phyloP scores from a whole-genome alignment of 768 basidiomycete species.

The button mushroom (Agaricus bisporus) region DNA sequence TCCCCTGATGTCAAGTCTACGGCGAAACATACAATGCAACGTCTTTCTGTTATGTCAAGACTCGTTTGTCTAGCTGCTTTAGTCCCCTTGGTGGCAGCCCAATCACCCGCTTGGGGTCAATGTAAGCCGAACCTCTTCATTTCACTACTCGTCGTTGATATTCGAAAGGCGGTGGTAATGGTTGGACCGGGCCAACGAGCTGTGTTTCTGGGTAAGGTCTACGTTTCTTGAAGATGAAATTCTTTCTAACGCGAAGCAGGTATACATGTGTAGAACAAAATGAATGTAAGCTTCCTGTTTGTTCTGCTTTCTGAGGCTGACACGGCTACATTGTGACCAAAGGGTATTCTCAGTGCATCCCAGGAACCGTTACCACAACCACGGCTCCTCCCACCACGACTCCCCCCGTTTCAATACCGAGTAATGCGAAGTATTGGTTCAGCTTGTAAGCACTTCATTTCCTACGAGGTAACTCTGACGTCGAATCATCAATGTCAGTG shows the following conservation, averaged over 20 bases:
- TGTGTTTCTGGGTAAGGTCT: constrained; percentile 32
- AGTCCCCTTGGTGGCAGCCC: constrained; percentile 14
- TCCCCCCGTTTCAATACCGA: neutral
- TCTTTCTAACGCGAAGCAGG: neutral
- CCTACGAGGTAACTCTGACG: neutral
- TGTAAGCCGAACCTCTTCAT: constrained; percentile 10
- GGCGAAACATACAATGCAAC: constrained; percentile 8
- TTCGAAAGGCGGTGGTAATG: constrained; percentile 20
- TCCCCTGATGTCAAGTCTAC: neutral
- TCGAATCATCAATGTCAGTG: constrained; percentile 24
- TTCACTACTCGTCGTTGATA: neutral
- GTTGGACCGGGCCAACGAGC: constrained; percentile 36
- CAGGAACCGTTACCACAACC: constrained; percentile 15
- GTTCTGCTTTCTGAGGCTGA: neutral
- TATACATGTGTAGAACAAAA: constrained; percentile 20
- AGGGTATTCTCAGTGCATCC: constrained; percentile 38
- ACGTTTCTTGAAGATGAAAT: neutral
- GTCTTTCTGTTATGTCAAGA: constrained; percentile 8
- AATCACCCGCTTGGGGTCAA: constrained; percentile 19
- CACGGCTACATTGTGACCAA: neutral
- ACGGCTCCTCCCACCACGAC: neutral
- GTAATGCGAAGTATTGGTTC: constrained; percentile 44
- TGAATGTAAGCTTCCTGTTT: constrained; percentile 18
- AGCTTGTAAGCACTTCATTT: constrained; percentile 37
- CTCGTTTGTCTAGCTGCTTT: constrained; percentile 10